Percentiles rank a stretch among this genome's conserved stretches.
These are phyloP conservation scores for Stephanocyclus meneghinianus DNA, from an alignment of 352 stramenopile genomes.

Conservation along the genomic window DNA sequence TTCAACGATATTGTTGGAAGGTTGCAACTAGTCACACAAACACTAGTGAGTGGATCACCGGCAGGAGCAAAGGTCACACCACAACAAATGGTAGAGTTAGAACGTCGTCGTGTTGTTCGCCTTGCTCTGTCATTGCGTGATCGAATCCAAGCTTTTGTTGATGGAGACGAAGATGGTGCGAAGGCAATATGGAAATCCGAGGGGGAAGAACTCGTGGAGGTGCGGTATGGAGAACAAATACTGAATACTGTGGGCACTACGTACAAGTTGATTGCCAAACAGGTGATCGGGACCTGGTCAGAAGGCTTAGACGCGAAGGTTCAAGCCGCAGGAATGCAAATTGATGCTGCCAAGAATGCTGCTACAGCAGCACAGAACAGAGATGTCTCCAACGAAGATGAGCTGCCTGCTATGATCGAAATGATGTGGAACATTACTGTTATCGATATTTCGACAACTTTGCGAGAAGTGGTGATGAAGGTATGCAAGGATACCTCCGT, in stretches of 20 bases:
- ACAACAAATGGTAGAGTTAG: constrained; percentile 61
- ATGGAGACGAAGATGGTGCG: constrained; percentile 58
- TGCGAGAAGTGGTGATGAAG: constrained; percentile 78
- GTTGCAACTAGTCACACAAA: constrained; percentile 79
- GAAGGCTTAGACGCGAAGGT: constrained; percentile 57
- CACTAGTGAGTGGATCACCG: constrained; percentile 65
- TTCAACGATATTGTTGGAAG: constrained; percentile 83
- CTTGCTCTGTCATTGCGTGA: constrained; percentile 68
- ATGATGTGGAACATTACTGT: constrained; percentile 82
- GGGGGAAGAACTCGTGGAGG: constrained; percentile 46
- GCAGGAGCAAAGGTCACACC: constrained; percentile 53
- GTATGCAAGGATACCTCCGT: constrained; percentile 79
- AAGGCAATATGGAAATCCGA: constrained; percentile 57
- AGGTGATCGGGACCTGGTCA: constrained; percentile 33
- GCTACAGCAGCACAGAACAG: constrained; percentile 64
- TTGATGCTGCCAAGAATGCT: constrained; percentile 60
- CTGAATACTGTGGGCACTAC: constrained; percentile 64
- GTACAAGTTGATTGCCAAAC: constrained; percentile 67
- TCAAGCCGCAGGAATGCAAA: constrained; percentile 59
- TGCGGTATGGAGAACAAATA: constrained; percentile 70
- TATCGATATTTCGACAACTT: constrained; percentile 76
- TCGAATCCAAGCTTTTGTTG: constrained; percentile 38
- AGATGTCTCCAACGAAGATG: constrained; percentile 63
- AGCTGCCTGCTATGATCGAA: constrained; percentile 61
- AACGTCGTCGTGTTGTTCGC: constrained; percentile 63